Percentiles rank a stretch among this genome's conserved stretches.
Conservation (phyloP, 1,284 basidiomycete species). For the Microbotryum saponariae region DNA sequence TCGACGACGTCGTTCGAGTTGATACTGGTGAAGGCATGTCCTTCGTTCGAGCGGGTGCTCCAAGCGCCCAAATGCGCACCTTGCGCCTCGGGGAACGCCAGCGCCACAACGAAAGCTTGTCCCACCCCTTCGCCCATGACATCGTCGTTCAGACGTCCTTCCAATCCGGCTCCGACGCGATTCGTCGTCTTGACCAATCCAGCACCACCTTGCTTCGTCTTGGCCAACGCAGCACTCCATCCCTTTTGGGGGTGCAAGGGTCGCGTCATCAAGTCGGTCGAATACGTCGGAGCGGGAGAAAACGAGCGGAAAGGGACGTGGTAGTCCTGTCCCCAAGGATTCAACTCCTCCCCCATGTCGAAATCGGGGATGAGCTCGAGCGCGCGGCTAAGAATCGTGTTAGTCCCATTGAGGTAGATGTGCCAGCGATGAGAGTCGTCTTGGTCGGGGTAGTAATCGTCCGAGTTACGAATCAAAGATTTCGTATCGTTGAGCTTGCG, state of each 20-base stretch:
- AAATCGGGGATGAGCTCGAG: constrained; percentile 34
- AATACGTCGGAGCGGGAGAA: constrained; percentile 24
- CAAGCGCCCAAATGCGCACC: constrained; percentile 28
- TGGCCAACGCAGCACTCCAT: constrained; percentile 14
- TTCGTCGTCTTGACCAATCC: constrained; percentile 19
- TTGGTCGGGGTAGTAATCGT: constrained; percentile 38
- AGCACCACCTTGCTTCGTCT: constrained; percentile 1
- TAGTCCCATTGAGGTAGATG: constrained; percentile 33
- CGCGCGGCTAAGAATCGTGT: constrained; percentile 21
- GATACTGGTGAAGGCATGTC: not conserved
- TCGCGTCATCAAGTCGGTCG: constrained; percentile 20
- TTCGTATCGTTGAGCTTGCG: not conserved
- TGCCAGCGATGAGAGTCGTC: constrained; percentile 37
- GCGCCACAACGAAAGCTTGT: constrained; percentile 19
- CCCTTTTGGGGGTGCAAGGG: not conserved
- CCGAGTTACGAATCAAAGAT: constrained; percentile 22
- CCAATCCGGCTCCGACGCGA: constrained; percentile 8
- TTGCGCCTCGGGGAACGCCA: constrained; percentile 4
- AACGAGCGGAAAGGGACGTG: constrained; percentile 37
- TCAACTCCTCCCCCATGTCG: constrained; percentile 36
- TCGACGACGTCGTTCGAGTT: constrained; percentile 19
- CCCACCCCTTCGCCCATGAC: constrained; percentile 13
- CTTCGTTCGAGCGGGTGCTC: constrained; percentile 16
- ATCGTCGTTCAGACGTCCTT: constrained; percentile 18
- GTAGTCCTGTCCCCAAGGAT: constrained; percentile 13